These are phyloP conservation scores for Colletotrichum lupini DNA, from an alignment of 2,329 filamentous ascomycete species.

Conservation along the genomic window DNA sequence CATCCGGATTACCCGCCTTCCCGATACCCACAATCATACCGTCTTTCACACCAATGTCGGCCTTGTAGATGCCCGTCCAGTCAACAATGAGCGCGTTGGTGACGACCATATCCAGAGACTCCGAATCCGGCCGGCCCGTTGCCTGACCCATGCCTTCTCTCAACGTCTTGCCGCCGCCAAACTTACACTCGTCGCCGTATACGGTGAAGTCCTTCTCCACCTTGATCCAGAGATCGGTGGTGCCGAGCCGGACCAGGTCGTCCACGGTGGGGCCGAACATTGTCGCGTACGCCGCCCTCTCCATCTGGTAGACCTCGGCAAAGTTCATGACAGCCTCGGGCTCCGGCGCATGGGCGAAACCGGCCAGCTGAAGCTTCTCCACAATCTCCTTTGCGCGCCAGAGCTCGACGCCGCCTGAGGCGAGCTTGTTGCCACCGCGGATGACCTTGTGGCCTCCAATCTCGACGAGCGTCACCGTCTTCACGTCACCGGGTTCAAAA, in stretches of 20 bases:
- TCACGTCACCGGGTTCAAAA: slow-evolving; percentile 93
- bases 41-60: slow-evolving; percentile 92
- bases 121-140: slow-evolving; percentile 76
- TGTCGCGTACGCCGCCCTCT: slow-evolving; percentile 79
- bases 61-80: slow-evolving; percentile 94
- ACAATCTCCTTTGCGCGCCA: slow-evolving; percentile 74
- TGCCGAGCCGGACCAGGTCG: slow-evolving; percentile 83
- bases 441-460: slow-evolving; percentile 86
- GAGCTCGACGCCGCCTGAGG: slow-evolving; percentile 76
- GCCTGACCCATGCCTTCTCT: slow-evolving; percentile 97
- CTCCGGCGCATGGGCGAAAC: slow-evolving; percentile 82
- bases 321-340: slow-evolving; percentile 64
- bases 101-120: slow-evolving; percentile 85
- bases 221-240: slow-evolving; percentile 89
- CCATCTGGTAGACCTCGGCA: slow-evolving; percentile 76
- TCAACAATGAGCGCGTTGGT: slow-evolving; percentile 92
- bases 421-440: slow-evolving; percentile 84
- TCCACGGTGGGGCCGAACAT: slow-evolving; percentile 97
- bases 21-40: slow-evolving; percentile 89
- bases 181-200: slow-evolving; percentile 95
- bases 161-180: slow-evolving; percentile 93
- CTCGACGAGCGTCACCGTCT: slow-evolving; percentile 89
- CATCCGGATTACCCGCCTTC: slow-evolving; percentile 96
- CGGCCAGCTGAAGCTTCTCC: slow-evolving; percentile 72
- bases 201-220: slow-evolving; percentile 87